These are phyloP conservation scores for Aspergillus coremiiformis DNA, from an alignment of 495 filamentous ascomycete species.

Conservation along the genomic window DNA sequence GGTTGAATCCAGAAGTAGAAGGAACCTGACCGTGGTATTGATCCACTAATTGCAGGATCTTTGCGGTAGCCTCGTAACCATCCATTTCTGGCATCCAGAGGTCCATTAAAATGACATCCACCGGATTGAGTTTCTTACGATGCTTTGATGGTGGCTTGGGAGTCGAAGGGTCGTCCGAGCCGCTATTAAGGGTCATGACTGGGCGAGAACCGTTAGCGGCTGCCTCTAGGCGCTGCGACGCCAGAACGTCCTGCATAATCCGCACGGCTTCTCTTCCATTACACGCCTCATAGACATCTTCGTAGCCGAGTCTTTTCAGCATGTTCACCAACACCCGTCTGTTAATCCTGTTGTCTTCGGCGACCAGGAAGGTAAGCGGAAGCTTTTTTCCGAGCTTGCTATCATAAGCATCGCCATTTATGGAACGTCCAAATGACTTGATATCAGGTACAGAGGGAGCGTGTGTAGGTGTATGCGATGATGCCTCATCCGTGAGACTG, in stretches of 20 bases:
- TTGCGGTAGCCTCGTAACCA: constrained; percentile 65
- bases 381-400: constrained; percentile 48
- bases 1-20: constrained; percentile 1
- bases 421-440: constrained; percentile 14
- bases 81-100: constrained; percentile 85
- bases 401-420: constrained; percentile 27
- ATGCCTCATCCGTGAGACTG: constrained; percentile 26
- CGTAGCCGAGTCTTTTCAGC: constrained; percentile 64
- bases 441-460: constrained; percentile 18
- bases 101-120: constrained; percentile 73
- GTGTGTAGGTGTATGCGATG: constrained; percentile 23
- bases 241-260: constrained; percentile 44
- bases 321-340: constrained; percentile 65
- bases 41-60: constrained; percentile 51
- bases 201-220: neutral
- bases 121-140: constrained; percentile 31
- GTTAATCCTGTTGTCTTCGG: constrained; percentile 76
- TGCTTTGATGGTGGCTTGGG: constrained; percentile 9
- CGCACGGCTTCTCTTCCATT: constrained; percentile 68
- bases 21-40: constrained; percentile 22
- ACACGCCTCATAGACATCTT: constrained; percentile 57
- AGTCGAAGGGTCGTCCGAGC: constrained; percentile 3
- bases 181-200: neutral
- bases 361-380: constrained; percentile 65
- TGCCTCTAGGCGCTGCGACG: constrained; percentile 14